Conservation (phyloP, 2,329 filamentous ascomycete genomes). For the Nannizzia gypsea region DNA sequence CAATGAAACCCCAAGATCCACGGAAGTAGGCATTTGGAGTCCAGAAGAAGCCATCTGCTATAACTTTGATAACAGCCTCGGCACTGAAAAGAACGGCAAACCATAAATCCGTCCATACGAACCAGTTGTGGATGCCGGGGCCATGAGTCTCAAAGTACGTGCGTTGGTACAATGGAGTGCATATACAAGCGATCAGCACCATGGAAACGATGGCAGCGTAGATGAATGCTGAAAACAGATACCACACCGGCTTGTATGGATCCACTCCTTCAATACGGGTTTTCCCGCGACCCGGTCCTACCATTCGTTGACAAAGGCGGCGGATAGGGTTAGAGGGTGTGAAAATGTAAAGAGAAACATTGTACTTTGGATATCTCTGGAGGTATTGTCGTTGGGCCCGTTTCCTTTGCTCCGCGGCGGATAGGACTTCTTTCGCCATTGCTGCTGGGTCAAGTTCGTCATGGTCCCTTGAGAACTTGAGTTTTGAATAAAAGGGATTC, state of each 20-base stretch:
- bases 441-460: conserved; percentile 71
- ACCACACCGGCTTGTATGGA: conserved; percentile 84
- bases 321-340: conserved; percentile 64
- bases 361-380: conserved; percentile 75
- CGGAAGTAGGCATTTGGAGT: conserved; percentile 95
- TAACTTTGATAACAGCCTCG: conserved; percentile 80
- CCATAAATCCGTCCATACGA: conserved; percentile 82
- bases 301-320: conserved; percentile 72
- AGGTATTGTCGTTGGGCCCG: conserved; percentile 86
- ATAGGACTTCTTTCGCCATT: conserved; percentile 84
- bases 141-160: conserved; percentile 58
- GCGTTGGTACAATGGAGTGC: conserved; percentile 87
- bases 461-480: conserved; percentile 57
- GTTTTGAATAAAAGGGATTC: conserved; percentile 87
- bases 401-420: conserved; percentile 68
- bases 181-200: conserved; percentile 92
- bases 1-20: conserved; percentile 93
- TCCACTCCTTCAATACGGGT: conserved; percentile 82
- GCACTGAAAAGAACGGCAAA: conserved; percentile 79
- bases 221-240: conserved; percentile 82
- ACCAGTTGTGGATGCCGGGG: conserved; percentile 67
- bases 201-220: conserved; percentile 92
- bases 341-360: conserved; percentile 84
- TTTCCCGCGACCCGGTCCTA: conserved; percentile 77
- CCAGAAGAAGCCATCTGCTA: conserved; percentile 92